Conservation (phyloP, 164 flowering plant species). For the Berberis vulgaris region DNA sequence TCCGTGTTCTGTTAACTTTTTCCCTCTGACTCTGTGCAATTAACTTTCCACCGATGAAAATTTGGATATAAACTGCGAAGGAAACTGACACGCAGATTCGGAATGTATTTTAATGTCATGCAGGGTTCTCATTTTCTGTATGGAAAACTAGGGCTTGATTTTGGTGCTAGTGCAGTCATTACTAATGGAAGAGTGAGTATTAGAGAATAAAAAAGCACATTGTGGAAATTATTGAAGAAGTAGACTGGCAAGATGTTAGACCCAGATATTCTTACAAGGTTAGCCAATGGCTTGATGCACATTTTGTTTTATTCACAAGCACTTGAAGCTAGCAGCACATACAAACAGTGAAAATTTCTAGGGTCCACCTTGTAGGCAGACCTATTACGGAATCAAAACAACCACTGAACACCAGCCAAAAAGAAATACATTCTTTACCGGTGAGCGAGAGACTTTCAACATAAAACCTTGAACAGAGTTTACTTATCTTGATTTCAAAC, state of each 20-base stretch:
- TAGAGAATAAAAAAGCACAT: conserved; percentile 62
- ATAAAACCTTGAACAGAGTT: no score
- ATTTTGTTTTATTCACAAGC: neutral
- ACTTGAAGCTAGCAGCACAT: neutral
- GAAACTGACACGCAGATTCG: no score
- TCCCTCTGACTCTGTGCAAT: neutral
- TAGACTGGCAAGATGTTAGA: conserved; percentile 66
- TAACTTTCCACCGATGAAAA: neutral
- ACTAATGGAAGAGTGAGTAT: conserved; percentile 92
- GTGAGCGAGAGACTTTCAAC: no score
- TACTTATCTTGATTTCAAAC: no score
- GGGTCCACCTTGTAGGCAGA: no score
- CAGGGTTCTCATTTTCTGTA: conserved; percentile 63
- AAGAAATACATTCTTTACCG: no score
- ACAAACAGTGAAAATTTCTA: no score
- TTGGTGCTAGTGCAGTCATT: conserved; percentile 57
- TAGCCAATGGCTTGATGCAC: neutral
- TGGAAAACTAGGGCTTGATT: conserved; percentile 43
- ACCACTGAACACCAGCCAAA: no score
- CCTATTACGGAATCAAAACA: no score
- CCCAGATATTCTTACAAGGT: conserved; percentile 86
- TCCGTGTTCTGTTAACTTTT: neutral
- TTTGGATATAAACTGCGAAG: no score
- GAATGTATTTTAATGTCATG: conserved; percentile 10
- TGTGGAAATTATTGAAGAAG: conserved; percentile 64